Percentiles rank a stretch among this genome's conserved stretches.
phyloP scores from a whole-genome alignment of 768 basidiomycete species.

The Hygrocybe punicea region DNA sequence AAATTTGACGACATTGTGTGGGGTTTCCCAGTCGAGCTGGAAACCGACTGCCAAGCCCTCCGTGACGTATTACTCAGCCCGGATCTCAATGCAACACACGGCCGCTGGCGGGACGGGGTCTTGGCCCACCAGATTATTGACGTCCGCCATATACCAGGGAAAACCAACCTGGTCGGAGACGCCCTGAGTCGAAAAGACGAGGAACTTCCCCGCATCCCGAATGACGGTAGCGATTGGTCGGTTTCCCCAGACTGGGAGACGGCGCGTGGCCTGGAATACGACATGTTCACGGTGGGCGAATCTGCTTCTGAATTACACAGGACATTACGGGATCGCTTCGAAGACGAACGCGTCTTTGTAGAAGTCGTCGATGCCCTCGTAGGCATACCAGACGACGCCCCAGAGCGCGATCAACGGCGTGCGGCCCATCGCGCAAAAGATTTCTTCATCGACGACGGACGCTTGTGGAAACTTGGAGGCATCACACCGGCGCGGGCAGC shows the following conservation, averaged over 20 bases:
- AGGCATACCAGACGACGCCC: too few species aligned
- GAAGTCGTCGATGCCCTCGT: too few species aligned
- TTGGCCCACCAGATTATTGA: constrained; percentile 19
- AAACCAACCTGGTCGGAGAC: too few species aligned
- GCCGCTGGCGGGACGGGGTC: background rate
- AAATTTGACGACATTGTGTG: constrained; percentile 26
- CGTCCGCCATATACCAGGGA: constrained; percentile 16
- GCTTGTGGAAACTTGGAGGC: constrained; percentile 24
- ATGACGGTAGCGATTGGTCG: constrained; percentile 31
- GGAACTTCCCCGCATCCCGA: background rate
- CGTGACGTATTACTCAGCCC: constrained; percentile 25
- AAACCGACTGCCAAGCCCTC: constrained; percentile 38
- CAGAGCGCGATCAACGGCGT: too few species aligned
- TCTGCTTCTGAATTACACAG: constrained; percentile 10
- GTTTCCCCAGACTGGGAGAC: constrained; percentile 29
- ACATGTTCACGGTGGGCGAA: background rate
- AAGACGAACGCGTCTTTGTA: too few species aligned
- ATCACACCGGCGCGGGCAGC: constrained; percentile 13
- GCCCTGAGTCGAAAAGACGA: constrained; percentile 11
- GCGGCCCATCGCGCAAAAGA: too few species aligned
- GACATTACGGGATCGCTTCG: background rate
- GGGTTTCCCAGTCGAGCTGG: constrained; percentile 31
- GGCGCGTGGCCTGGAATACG: constrained; percentile 10
- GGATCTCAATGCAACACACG: background rate
- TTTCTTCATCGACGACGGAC: background rate